phyloP scores from a whole-genome alignment of 2,329 filamentous ascomycete species.

The Rhexocercosporidium sp. region DNA sequence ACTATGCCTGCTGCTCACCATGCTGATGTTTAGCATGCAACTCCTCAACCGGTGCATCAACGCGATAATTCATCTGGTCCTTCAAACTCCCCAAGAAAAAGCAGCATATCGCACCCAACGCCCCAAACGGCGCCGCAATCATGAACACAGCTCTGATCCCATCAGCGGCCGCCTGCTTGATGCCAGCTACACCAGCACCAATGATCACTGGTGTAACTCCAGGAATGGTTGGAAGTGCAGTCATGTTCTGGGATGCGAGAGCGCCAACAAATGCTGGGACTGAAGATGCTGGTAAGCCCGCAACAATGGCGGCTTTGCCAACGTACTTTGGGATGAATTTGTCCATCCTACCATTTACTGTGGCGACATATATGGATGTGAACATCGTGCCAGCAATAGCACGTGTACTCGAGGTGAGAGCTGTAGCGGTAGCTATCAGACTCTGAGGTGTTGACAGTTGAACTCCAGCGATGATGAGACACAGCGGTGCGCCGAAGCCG shows the following conservation, averaged over 20 bases:
- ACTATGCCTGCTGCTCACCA: not conserved
- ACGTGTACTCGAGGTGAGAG: slow-evolving; percentile 46
- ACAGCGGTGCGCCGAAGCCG: slow-evolving; percentile 45
- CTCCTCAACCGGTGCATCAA: slow-evolving; percentile 31
- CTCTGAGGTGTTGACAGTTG: slow-evolving; percentile 47
- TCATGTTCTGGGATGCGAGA: slow-evolving; percentile 8
- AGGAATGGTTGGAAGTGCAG: slow-evolving; percentile 13
- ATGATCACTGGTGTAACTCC: slow-evolving; percentile 21
- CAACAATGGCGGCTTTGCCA: slow-evolving; percentile 14
- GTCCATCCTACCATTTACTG: not conserved
- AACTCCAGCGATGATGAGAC: slow-evolving; percentile 45
- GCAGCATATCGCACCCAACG: slow-evolving; percentile 25
- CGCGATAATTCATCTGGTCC: slow-evolving; percentile 28
- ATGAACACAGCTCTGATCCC: slow-evolving; percentile 28
- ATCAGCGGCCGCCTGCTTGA: slow-evolving; percentile 30
- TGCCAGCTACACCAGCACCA: slow-evolving; percentile 22
- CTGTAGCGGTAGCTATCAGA: slow-evolving; percentile 42
- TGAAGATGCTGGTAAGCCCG: slow-evolving; percentile 19
- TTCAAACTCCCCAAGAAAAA: slow-evolving; percentile 28
- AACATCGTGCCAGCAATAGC: slow-evolving; percentile 43
- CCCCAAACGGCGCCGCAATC: slow-evolving; percentile 31
- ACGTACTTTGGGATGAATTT: slow-evolving; percentile 14
- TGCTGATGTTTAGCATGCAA: not conserved
- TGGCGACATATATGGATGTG: not conserved
- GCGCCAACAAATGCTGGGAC: slow-evolving; percentile 16